phyloP scores from a whole-genome alignment of 164 flowering plant genomes.

The Cinnamomum micranthum region DNA sequence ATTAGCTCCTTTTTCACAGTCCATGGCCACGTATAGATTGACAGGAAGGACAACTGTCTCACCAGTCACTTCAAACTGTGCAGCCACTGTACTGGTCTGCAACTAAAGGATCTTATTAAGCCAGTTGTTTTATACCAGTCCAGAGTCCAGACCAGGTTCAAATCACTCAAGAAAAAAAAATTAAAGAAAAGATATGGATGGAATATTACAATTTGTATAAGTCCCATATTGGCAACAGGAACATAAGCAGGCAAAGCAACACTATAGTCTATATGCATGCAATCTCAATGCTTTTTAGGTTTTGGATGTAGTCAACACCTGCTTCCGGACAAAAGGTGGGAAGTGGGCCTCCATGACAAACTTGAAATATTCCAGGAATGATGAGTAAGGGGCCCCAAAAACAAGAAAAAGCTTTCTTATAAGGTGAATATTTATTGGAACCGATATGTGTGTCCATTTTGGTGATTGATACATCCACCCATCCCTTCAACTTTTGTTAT shows the following conservation, averaged over 20 bases:
- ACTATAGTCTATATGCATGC: neutral
- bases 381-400: constrained; percentile 40
- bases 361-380: constrained; percentile 58
- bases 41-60: constrained; percentile 45
- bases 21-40: constrained; percentile 38
- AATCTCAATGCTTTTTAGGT: constrained; percentile 12
- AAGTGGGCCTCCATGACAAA: constrained; percentile 38
- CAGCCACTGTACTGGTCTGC: constrained; percentile 36
- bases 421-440: neutral
- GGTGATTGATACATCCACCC: neutral
- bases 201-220: neutral
- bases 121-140: constrained; percentile 2
- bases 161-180: constrained; percentile 1
- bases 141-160: constrained; percentile 1
- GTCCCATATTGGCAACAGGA: neutral
- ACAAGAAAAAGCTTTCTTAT: constrained; percentile 17
- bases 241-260: neutral
- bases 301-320: constrained; percentile 46
- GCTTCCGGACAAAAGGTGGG: constrained; percentile 54
- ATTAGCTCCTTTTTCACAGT: constrained; percentile 29
- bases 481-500: neutral
- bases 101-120: constrained; percentile 23
- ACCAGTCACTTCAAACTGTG: constrained; percentile 59
- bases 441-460: neutral
- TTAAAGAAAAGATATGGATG: neutral